Evolutionary conservation across 2,329 filamentous ascomycete genomes (phyloP).

Genomic region (Chaetomium sp.): DNA sequence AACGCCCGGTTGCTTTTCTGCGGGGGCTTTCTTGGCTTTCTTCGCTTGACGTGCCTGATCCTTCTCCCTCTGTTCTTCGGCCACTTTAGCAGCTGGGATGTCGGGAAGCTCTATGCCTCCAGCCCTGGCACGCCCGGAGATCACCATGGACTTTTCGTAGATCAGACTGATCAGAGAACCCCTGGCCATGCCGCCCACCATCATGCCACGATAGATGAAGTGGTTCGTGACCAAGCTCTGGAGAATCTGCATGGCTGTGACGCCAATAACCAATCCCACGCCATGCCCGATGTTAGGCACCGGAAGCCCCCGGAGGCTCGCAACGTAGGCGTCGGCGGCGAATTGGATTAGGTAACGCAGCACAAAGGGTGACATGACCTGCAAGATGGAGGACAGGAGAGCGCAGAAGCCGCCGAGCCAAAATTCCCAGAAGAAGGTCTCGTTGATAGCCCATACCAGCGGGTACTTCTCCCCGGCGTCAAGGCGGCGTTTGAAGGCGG

Average conservation of each 20-base stretch:
- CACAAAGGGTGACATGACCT: conserved; percentile 82
- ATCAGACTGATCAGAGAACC: conserved; percentile 82
- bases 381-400: conserved; percentile 69
- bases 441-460: conserved; percentile 78
- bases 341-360: conserved; percentile 86
- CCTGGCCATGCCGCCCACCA: conserved; percentile 81
- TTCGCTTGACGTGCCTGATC: conserved; percentile 42
- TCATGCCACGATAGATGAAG: conserved; percentile 90
- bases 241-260: conserved; percentile 80
- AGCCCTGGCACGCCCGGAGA: conserved; percentile 85
- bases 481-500: conserved; percentile 69
- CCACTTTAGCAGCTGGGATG: conserved; percentile 49
- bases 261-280: conserved; percentile 79
- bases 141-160: conserved; percentile 88
- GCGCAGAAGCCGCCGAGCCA: conserved; percentile 80
- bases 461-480: conserved; percentile 71
- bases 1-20: conserved; percentile 51
- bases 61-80: conserved; percentile 44
- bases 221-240: conserved; percentile 84
- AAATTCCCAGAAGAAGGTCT: conserved; percentile 84
- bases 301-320: conserved; percentile 52
- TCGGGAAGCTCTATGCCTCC: conserved; percentile 66
- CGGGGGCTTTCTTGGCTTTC: conserved; percentile 45
- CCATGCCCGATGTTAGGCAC: conserved; percentile 73
- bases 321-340: conserved; percentile 75